Conservation (phyloP, 164 flowering plant genomes). For the Macadamia integrifolia region DNA sequence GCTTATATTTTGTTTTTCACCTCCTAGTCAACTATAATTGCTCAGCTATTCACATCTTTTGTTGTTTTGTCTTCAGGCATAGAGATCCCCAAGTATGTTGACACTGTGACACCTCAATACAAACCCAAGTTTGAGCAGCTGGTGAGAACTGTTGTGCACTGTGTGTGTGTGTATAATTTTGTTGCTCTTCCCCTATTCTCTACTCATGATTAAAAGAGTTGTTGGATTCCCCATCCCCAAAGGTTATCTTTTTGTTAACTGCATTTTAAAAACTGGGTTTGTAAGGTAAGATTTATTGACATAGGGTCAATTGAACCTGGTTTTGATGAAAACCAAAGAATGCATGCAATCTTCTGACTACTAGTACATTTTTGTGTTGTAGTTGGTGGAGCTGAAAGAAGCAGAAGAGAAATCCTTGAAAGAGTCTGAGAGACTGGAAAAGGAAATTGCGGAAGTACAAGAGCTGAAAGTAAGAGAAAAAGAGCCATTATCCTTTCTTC, state of each 20-base stretch:
- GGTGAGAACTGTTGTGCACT: slow-evolving; percentile 40
- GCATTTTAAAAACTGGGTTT: no score
- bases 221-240: no score
- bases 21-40: background rate
- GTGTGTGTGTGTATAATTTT: background rate
- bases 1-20: background rate
- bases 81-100: slow-evolving; percentile 77
- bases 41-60: background rate
- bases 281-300: no score
- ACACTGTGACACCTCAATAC: slow-evolving; percentile 85
- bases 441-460: slow-evolving; percentile 81
- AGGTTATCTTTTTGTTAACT: background rate
- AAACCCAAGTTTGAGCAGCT: slow-evolving; percentile 80
- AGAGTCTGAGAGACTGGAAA: slow-evolving; percentile 87
- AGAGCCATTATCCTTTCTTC: background rate
- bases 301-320: background rate
- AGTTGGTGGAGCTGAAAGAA: slow-evolving; percentile 90
- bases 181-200: background rate
- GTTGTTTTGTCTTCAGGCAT: slow-evolving; percentile 43
- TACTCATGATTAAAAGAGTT: no score
- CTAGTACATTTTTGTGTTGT: slow-evolving; percentile 8
- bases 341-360: background rate
- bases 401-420: slow-evolving; percentile 77
- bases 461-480: slow-evolving; percentile 65
- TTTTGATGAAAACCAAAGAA: background rate